Conservation (phyloP, 805 yeast species). For the Tetrapisispora arboricola region DNA sequence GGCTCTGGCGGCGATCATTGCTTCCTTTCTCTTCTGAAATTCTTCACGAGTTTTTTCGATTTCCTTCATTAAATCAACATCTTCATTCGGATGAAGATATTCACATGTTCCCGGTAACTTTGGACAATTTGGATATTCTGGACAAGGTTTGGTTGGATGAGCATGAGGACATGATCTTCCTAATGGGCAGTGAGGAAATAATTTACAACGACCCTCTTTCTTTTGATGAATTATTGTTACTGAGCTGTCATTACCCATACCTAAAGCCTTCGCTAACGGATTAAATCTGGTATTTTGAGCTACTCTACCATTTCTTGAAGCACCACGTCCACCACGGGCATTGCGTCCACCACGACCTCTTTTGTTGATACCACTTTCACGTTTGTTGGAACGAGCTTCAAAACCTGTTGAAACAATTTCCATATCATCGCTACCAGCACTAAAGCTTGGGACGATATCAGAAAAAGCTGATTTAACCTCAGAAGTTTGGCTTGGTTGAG, state of each 20-base stretch:
- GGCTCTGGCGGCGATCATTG: conserved; percentile 26
- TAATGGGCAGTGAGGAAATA: conserved; percentile 59
- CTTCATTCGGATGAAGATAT: conserved; percentile 78
- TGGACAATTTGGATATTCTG: conserved; percentile 66
- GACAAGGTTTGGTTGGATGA: conserved; percentile 73
- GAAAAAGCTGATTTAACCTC: conserved; percentile 21
- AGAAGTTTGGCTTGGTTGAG: background rate
- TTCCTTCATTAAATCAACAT: conserved; percentile 59
- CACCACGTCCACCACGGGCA: conserved; percentile 15
- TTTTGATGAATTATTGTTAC: conserved; percentile 34
- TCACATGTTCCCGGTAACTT: conserved; percentile 76
- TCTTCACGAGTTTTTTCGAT: conserved; percentile 52
- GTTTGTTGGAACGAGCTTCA: conserved; percentile 16
- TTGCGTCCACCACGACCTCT: conserved; percentile 18
- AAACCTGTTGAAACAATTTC: conserved; percentile 9
- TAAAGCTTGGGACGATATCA: conserved; percentile 17
- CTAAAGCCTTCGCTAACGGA: conserved; percentile 32
- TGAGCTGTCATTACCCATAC: conserved; percentile 23
- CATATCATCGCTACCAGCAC: conserved; percentile 8
- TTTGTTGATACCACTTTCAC: conserved; percentile 14
- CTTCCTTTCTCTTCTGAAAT: conserved; percentile 35
- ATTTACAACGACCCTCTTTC: conserved; percentile 55
- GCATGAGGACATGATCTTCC: conserved; percentile 60
- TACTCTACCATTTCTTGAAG: conserved; percentile 6
- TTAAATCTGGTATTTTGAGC: conserved; percentile 27